Evolutionary conservation across 352 stramenopile species (phyloP), one percentile per base, ranked within the genome.

Genomic region (Halophytophthora polymorphica): DNA sequence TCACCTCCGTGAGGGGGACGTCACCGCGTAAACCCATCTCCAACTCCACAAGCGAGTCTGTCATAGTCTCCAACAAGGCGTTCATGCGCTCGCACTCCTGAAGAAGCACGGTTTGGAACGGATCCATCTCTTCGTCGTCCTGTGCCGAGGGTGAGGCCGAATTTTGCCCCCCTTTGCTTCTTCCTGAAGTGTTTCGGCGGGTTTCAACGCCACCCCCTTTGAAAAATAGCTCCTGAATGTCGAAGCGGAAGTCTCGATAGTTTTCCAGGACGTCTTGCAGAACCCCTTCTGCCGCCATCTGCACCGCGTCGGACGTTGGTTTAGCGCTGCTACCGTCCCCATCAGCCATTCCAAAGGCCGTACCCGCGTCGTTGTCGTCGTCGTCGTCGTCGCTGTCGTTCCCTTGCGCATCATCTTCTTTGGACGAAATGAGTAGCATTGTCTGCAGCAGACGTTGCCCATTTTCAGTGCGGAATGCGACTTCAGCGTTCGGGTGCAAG

Each of bases 61-160:
- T 86, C 64, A 97, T 96, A 50, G 74, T 64, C 5, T 74, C 53
- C 15, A 97, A 56, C 21, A 97, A 51, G 21, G 56, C 17, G 50
- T 97, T 97, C 77, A 97, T 94, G 17, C 72, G 77, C 50, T 95
- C 88, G 38, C 84, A 96, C 56, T 97, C 90, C 59, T 97, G 89
- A 8, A 93, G 60, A 47, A 97, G 57, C 22, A 97, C 89, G 13
- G 84, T 96, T 49, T 96, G 86, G 67, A 87, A 96, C 33, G 90
- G 89, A 63, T 93, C 83, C 68, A 96, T 85, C 35, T 96, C 84
- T 18, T 93, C 83, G 5, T 66, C 50, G 3, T 69, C 66, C 2
- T 47, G 66, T 17, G 43, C 45, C 2, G 67, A 57, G 13, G 64
- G 73, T 13, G 52, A 67, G 11, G 63, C 87, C 22, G 59, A 71